Evolutionary conservation across 2,329 filamentous ascomycete species (phyloP).

Genomic region (Aurifilum marmelostoma): DNA sequence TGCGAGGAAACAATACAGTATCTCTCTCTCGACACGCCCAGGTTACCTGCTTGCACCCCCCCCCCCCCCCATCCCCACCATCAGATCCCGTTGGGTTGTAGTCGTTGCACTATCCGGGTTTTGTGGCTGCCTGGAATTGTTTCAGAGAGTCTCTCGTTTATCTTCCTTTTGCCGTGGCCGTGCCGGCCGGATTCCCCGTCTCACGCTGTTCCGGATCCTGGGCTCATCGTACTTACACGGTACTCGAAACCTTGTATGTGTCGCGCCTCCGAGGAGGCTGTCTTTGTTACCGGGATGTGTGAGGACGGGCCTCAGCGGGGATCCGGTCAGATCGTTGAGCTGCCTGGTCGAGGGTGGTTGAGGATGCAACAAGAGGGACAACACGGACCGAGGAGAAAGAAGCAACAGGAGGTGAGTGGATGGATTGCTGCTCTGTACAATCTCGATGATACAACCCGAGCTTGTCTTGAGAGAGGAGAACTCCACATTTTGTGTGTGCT

Average conservation of each 20-base stretch:
- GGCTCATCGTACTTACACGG: too few species aligned
- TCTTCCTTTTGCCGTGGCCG: neutral
- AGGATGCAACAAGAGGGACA: too few species aligned
- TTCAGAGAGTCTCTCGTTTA: slow-evolving; percentile 1
- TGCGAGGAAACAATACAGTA: too few species aligned
- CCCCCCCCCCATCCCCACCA: neutral
- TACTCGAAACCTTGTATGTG: neutral
- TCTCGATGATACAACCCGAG: neutral
- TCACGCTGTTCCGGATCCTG: neutral
- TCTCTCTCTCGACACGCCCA: too few species aligned
- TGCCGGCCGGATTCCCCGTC: neutral
- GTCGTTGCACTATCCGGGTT: slow-evolving; percentile 17
- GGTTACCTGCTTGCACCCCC: too few species aligned
- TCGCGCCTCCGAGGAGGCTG: too few species aligned
- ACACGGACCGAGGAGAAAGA: too few species aligned
- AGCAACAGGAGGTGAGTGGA: too few species aligned
- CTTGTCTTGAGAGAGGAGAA: neutral
- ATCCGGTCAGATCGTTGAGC: too few species aligned
- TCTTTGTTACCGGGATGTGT: neutral
- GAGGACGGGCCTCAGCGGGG: too few species aligned
- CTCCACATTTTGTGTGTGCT: neutral
- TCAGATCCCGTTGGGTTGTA: neutral
- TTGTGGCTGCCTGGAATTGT: slow-evolving; percentile 15
- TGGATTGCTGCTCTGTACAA: neutral
- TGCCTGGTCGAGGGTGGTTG: too few species aligned